phyloP scores from a whole-genome alignment of 768 basidiomycete species.

The Pulveroboletus ravenelii region DNA sequence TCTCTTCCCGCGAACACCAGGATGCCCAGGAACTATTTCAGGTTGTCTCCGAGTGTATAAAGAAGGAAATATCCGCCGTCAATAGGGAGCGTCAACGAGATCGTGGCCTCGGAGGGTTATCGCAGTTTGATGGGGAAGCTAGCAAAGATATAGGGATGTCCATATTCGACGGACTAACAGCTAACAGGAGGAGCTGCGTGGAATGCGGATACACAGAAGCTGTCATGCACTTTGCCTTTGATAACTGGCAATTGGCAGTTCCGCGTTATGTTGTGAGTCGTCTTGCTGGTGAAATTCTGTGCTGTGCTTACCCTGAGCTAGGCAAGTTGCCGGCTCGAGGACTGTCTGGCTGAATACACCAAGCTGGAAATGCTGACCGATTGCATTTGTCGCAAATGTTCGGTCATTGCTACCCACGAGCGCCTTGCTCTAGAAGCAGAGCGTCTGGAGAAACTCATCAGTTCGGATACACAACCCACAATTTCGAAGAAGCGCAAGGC shows the following conservation, averaged over 20 bases:
- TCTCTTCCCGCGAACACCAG: conserved; percentile 91
- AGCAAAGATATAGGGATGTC: conserved; percentile 50
- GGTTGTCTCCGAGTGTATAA: conserved; percentile 83
- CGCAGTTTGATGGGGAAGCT: conserved; percentile 19
- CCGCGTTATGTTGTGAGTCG: conserved; percentile 57
- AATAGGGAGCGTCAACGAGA: conserved; percentile 67
- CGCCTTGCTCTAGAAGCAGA: conserved; percentile 61
- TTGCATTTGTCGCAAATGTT: conserved; percentile 90
- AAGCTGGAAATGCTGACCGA: conserved; percentile 84
- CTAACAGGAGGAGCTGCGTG: conserved; percentile 83
- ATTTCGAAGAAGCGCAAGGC: conserved; percentile 71
- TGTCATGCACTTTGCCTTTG: conserved; percentile 86
- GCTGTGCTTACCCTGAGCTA: conserved; percentile 26
- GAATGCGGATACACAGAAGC: conserved; percentile 92
- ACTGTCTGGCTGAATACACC: conserved; percentile 86
- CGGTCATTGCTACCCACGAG: conserved; percentile 70
- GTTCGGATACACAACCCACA: conserved; percentile 43
- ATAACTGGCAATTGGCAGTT: conserved; percentile 77
- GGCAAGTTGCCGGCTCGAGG: conserved; percentile 68
- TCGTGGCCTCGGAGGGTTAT: conserved; percentile 63
- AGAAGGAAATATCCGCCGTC: conserved; percentile 74
- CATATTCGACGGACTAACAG: conserved; percentile 87
- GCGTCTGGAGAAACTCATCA: conserved; percentile 39
- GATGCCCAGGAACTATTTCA: conserved; percentile 99
- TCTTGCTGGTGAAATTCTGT: conserved; percentile 1